phyloP scores from a whole-genome alignment of 345 rosid species.

The Acer yangbiense region DNA sequence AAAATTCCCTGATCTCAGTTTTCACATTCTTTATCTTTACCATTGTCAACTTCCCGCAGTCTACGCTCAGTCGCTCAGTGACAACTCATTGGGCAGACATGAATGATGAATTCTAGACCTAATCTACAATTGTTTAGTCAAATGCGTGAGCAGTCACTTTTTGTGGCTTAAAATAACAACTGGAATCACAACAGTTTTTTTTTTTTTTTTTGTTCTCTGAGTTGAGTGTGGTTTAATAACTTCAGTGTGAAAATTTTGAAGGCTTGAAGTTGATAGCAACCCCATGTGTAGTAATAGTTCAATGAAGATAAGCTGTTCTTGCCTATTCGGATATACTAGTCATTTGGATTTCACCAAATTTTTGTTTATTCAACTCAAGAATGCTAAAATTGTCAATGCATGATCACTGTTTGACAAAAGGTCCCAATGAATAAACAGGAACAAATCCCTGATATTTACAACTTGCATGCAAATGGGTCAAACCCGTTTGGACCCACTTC shows the following conservation, averaged over 20 bases:
- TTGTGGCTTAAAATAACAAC: slow-evolving; percentile 8
- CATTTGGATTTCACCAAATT: not conserved
- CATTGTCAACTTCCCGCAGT: slow-evolving; percentile 20
- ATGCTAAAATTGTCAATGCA: slow-evolving; percentile 6
- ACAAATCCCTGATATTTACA: not conserved
- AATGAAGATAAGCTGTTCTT: slow-evolving; percentile 9
- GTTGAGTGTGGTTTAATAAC: not conserved
- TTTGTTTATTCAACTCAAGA: not conserved
- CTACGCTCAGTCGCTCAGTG: slow-evolving; percentile 25
- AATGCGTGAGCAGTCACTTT: slow-evolving; percentile 7
- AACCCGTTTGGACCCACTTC: slow-evolving; percentile 23
- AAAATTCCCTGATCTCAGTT: not conserved
- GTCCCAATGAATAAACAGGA: not conserved
- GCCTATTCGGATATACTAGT: not conserved
- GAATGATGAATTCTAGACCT: slow-evolving; percentile 18
- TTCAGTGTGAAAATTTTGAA: not conserved
- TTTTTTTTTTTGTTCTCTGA: not conserved
- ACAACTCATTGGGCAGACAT: slow-evolving; percentile 19
- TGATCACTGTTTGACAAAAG: not conserved
- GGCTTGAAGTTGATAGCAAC: not conserved
- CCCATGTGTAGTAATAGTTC: not conserved
- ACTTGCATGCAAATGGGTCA: slow-evolving; percentile 13
- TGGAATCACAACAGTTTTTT: not conserved
- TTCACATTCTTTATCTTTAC: not conserved
- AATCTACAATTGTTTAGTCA: slow-evolving; percentile 18